Base-by-base conservation (phyloP, 306 rosid species). In the Begonia fuchsioides region DNA sequence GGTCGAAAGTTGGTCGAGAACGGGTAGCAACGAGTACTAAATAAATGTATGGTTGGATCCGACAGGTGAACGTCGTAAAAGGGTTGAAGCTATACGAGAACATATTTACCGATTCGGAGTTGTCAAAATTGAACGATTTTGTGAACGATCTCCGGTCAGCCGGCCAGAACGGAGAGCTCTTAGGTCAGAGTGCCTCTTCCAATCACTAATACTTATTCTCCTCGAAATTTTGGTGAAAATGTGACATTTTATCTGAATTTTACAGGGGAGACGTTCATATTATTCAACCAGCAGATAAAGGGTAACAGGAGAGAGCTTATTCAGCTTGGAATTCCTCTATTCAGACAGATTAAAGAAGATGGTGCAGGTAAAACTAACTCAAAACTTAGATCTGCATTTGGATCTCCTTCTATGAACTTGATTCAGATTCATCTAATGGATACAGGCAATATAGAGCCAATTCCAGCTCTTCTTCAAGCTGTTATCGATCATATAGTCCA, bases 251-350 rank as follows among this genome's bases (percentile, higher is more conserved):
- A 32, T 59, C 54, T 9, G 49, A 48, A 43, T 13, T 26, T 15
- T 61, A 51, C 64, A 92, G 99, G 96, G 13, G 99, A 82, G 52
- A 75, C 99, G 41, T 92, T 77, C 58, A 74, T 92, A 39, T 59
- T 92, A 62, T 92, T 92, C 82, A 92, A 92, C 63, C 72, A 86
- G 69, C 86, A 85, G 70, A 63, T 86, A 52, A 92, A 92, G 59
- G 99, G 94, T 38, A 92, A 73, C 73, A 86, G 72, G 74, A 74
- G 96, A 76, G 99, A 92, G 80, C 59, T 85, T 72, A 77, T 92
- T 61, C 99, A 86, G 69, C 67, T 86, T 39, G 99, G 99, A 13
- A 76, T 80, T 60, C 99, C 99, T 62, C 73, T 92, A 63, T 92
- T 92, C 51, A 83, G 88, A 68, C 83, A 75, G 59, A 72, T 86